Base-by-base conservation (phyloP, 1,139 yeast species). In the Geotrichum citri-aurantii region DNA sequence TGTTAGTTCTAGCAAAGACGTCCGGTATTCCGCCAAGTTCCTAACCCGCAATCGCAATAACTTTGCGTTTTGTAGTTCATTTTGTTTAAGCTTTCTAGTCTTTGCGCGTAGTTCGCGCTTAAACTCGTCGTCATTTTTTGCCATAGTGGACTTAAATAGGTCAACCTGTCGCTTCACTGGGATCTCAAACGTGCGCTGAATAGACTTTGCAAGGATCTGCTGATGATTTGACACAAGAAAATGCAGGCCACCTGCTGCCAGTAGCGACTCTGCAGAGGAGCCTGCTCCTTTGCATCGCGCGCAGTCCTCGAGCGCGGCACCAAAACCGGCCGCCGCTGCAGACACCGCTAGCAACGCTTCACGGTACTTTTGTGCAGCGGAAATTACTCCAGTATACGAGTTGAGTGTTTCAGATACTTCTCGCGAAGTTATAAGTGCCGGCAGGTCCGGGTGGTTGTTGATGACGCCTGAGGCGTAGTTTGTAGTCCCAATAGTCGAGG, bases 231-330 rank as follows among this genome's bases (percentile, higher is more conserved):
- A 85, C 19, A 88, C 80, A 55, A 90, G 77, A 66, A 82, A 85
- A 66, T 89, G 93, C 60, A 90, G 73, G 0, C 96, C 96, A 49
- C 91, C 88, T 0, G 93, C 89, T 52, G 84, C 81, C 64, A 83
- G 74, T 19, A 89, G 71, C 3, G 91, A 90, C 65, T 86, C 87
- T 1, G 85, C 80, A 0, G 85, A 82, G 26, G 74, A 73, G 17
- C 82, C 86, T 37, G 84, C 78, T 42, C 92, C 91, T 68, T 84
- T 84, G 59, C 86, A 80, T 58, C 84, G 79, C 0, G 95, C 88
- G 60, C 85, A 79, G 33, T 79, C 80, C 67, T 88, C 95, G 61
- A 89, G 73, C 1, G 93, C 84, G 7, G 77, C 75, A 0, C 95
- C 96, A 70, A 90, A 83, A 57, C 82, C 85, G 37, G 85, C 85